Percentiles rank a stretch among this genome's conserved stretches.
phyloP scores from a whole-genome alignment of 2,329 filamentous ascomycete species.

The Dendrostoma leiphaemia region DNA sequence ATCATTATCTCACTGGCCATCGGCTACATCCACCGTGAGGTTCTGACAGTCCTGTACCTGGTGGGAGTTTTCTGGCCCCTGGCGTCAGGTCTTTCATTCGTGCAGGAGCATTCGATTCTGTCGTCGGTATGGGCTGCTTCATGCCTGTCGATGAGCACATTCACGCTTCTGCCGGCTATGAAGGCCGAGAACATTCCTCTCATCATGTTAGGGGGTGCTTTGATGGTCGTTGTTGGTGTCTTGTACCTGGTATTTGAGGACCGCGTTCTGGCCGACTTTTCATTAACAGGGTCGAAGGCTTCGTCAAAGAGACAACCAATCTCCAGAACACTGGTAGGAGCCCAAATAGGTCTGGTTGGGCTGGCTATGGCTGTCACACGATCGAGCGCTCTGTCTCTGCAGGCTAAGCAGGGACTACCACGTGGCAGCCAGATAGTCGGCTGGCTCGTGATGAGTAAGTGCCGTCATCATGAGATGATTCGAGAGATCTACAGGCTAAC shows the following conservation, averaged over 20 bases:
- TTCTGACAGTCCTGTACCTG: constrained; percentile 79
- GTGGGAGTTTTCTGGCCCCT: constrained; percentile 76
- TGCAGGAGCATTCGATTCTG: constrained; percentile 63
- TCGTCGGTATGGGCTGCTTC: constrained; percentile 71
- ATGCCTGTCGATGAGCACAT: constrained; percentile 82
- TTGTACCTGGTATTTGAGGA: constrained; percentile 81
- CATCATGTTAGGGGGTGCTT: constrained; percentile 70
- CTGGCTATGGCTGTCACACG: constrained; percentile 83
- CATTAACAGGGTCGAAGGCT: constrained; percentile 24
- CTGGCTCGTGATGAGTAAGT: constrained; percentile 73
- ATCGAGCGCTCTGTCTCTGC: constrained; percentile 80
- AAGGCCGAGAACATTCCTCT: constrained; percentile 76
- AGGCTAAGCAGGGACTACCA: constrained; percentile 81
- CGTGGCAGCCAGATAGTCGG: constrained; percentile 84
- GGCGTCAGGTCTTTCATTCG: constrained; percentile 70
- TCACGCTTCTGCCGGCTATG: constrained; percentile 83
- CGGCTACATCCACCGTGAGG: constrained; percentile 87
- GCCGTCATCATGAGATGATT: background rate
- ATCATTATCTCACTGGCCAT: constrained; percentile 81
- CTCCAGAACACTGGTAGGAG: constrained; percentile 60
- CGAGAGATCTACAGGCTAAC: constrained; percentile 15
- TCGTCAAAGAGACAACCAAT: constrained; percentile 37
- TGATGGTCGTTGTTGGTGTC: constrained; percentile 76
- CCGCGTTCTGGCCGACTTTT: constrained; percentile 46
- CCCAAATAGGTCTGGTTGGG: constrained; percentile 75